Evolutionary conservation across 179 eudicot species (phyloP).

Genomic region (Silene vulgaris): DNA sequence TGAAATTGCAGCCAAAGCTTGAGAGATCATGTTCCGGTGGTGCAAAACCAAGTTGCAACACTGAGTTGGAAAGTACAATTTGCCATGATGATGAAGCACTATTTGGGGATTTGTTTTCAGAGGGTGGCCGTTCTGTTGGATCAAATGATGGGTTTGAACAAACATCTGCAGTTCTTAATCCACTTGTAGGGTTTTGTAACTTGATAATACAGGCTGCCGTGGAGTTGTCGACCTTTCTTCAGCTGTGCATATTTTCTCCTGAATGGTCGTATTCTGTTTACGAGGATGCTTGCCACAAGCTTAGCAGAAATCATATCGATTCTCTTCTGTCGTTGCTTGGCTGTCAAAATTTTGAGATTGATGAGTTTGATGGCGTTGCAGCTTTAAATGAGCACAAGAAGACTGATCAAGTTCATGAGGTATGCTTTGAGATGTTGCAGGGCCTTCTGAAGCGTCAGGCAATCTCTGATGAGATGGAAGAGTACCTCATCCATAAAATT

Average conservation of each 20-base stretch:
- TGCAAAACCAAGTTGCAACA: constrained; percentile 46
- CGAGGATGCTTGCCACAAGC: constrained; percentile 56
- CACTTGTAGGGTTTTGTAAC: constrained; percentile 48
- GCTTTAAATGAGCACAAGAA: constrained; percentile 48
- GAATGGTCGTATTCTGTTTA: constrained; percentile 65
- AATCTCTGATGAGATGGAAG: constrained; percentile 62
- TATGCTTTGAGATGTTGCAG: constrained; percentile 75
- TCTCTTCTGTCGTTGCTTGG: constrained; percentile 59
- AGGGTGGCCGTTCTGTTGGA: constrained; percentile 86
- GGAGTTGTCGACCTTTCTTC: constrained; percentile 60
- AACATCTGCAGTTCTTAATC: constrained; percentile 44
- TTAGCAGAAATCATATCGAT: constrained; percentile 55
- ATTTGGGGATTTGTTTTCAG: constrained; percentile 96
- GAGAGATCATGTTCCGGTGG: constrained; percentile 65
- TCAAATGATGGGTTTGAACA: constrained; percentile 81
- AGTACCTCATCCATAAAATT: constrained; percentile 59
- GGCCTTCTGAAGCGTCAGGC: constrained; percentile 50
- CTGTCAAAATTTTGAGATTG: constrained; percentile 46
- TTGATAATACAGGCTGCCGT: constrained; percentile 70
- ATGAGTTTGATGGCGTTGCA: constrained; percentile 49
- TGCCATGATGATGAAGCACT: constrained; percentile 97
- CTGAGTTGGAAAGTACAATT: constrained; percentile 61
- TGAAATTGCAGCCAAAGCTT: constrained; percentile 64
- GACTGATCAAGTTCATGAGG: constrained; percentile 52
- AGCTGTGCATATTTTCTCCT: constrained; percentile 54